Evolutionary conservation across 1,284 basidiomycete species (phyloP).

Genomic region (Sphaerobolus stellatus): DNA sequence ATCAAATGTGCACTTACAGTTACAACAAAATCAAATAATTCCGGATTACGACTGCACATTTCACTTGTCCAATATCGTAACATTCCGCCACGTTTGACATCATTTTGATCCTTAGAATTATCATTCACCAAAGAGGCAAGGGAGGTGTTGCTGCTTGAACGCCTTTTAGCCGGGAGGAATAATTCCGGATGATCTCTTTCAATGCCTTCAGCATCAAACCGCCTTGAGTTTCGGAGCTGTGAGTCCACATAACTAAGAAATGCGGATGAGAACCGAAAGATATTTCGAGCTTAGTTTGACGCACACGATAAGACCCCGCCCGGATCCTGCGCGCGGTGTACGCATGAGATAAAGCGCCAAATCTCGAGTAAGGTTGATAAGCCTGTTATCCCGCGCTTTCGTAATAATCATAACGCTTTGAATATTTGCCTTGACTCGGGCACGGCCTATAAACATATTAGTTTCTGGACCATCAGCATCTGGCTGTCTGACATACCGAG

Average conservation of each 20-base stretch:
- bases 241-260: slow-evolving; percentile 84
- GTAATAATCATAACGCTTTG: slow-evolving; percentile 96
- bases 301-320: slow-evolving; percentile 77
- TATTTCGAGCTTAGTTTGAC: neutral
- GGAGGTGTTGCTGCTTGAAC: slow-evolving; percentile 67
- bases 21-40: slow-evolving; percentile 97
- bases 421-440: slow-evolving; percentile 87
- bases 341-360: slow-evolving; percentile 94
- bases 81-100: slow-evolving; percentile 73
- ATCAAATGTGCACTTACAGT: slow-evolving; percentile 61
- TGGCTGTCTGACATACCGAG: slow-evolving; percentile 63
- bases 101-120: slow-evolving; percentile 37
- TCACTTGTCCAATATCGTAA: slow-evolving; percentile 96
- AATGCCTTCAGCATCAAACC: slow-evolving; percentile 93
- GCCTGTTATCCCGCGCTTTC: slow-evolving; percentile 95
- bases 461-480: slow-evolving; percentile 12
- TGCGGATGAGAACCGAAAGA: neutral
- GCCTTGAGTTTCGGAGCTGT: slow-evolving; percentile 87
- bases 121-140: slow-evolving; percentile 48
- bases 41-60: slow-evolving; percentile 90
- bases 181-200: slow-evolving; percentile 85
- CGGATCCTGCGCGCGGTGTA: slow-evolving; percentile 56
- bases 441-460: slow-evolving; percentile 63
- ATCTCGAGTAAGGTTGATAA: slow-evolving; percentile 93
- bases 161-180: slow-evolving; percentile 75